Conservation (phyloP, 2,329 filamentous ascomycete genomes). For the Nemania sp. region DNA sequence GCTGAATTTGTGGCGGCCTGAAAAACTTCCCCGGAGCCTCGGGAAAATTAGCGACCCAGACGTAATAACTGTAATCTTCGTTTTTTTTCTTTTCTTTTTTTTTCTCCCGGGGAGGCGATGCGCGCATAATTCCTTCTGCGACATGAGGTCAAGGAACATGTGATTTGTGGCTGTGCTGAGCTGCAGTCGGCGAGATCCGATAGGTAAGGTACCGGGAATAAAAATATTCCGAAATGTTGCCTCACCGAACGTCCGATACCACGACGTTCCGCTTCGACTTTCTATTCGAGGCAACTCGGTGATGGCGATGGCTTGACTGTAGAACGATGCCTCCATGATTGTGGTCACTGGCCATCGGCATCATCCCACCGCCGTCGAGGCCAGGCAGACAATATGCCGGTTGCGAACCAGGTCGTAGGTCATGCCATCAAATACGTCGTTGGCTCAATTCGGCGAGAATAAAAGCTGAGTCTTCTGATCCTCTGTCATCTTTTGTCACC, state of each 20-base stretch:
- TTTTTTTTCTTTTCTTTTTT: background rate
- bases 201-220: background rate
- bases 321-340: slow-evolving; percentile 5
- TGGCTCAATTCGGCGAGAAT: no score
- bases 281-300: background rate
- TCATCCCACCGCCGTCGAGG: background rate
- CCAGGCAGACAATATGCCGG: background rate
- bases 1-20: background rate
- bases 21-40: background rate
- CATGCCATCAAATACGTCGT: background rate
- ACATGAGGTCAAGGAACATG: background rate
- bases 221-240: background rate
- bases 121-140: background rate
- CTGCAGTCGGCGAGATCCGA: background rate
- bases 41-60: background rate
- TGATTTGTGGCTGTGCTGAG: background rate
- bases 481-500: background rate
- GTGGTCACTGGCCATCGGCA: background rate
- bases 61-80: background rate
- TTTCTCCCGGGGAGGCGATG: no score
- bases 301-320: slow-evolving; percentile 1
- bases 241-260: background rate
- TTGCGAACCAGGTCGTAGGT: background rate
- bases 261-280: background rate
- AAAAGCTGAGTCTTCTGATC: background rate